phyloP scores from a whole-genome alignment of 164 flowering plant genomes.

The grape (Vitis vinifera) region DNA sequence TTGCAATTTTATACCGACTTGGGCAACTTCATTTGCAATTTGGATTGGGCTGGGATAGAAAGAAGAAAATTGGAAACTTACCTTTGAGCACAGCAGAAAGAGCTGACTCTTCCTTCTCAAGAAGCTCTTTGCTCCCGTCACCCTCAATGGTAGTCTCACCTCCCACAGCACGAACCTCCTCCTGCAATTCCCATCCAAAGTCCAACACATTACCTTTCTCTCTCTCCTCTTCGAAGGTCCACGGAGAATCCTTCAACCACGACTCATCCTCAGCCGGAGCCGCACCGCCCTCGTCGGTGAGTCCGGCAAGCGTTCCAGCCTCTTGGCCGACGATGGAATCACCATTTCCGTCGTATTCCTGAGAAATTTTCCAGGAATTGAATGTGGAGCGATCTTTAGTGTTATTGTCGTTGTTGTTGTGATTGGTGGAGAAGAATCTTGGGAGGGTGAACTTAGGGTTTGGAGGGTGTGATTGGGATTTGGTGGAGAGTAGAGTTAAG shows the following conservation, averaged over 20 bases:
- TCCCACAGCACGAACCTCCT: neutral
- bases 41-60: no score
- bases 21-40: no score
- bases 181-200: conserved; percentile 9
- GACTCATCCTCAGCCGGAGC: conserved; percentile 1
- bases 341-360: conserved; percentile 23
- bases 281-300: neutral
- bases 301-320: conserved; percentile 15
- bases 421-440: conserved; percentile 32
- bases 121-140: conserved; percentile 16
- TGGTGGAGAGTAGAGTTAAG: conserved; percentile 24
- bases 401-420: conserved; percentile 13
- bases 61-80: neutral
- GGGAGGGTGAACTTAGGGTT: conserved; percentile 17
- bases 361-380: conserved; percentile 38
- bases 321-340: conserved; percentile 27
- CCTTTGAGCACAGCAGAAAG: conserved; percentile 45
- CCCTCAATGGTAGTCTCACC: conserved; percentile 4
- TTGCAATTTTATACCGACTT: no score
- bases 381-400: conserved; percentile 4
- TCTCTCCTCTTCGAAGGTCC: conserved; percentile 36
- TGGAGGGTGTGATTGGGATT: conserved; percentile 12
- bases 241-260: conserved; percentile 24
- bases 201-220: conserved; percentile 30
- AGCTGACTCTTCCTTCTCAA: conserved; percentile 40